Conservation (phyloP, 768 basidiomycete species). For the Pleurotus platypus region DNA sequence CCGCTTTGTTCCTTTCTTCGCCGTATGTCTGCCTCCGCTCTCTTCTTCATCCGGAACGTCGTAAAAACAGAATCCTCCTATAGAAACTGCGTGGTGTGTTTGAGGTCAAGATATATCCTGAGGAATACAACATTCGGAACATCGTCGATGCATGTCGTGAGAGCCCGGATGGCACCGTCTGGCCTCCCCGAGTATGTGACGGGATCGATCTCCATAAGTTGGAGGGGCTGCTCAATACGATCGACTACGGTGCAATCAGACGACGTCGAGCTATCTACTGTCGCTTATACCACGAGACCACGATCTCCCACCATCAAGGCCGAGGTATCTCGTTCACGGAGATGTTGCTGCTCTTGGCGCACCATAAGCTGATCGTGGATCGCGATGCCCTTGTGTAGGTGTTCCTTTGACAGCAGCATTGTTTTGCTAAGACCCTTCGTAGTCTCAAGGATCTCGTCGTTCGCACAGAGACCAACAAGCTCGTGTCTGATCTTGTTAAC, state of each 20-base stretch:
- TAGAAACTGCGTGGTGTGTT: conserved; percentile 85
- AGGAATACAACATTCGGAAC: conserved; percentile 57
- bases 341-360: conserved; percentile 84
- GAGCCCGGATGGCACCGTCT: conserved; percentile 28
- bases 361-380: conserved; percentile 90
- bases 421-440: neutral
- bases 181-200: conserved; percentile 32
- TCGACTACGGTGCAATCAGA: conserved; percentile 64
- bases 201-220: conserved; percentile 67
- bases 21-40: conserved; percentile 47
- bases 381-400: conserved; percentile 84
- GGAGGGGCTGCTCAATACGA: conserved; percentile 48
- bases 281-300: conserved; percentile 85
- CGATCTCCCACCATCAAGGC: conserved; percentile 62
- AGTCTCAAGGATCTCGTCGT: conserved; percentile 82
- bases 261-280: conserved; percentile 68
- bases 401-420: neutral
- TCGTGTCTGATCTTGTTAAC: conserved; percentile 82
- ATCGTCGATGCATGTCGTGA: conserved; percentile 52
- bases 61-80: conserved; percentile 8
- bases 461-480: conserved; percentile 70
- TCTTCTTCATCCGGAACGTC: neutral
- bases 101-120: conserved; percentile 82
- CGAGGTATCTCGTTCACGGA: conserved; percentile 87
- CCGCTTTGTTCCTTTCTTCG: conserved; percentile 76